Base-by-base conservation (phyloP, 768 basidiomycete genomes). In the Leccinum subgranulosum region DNA sequence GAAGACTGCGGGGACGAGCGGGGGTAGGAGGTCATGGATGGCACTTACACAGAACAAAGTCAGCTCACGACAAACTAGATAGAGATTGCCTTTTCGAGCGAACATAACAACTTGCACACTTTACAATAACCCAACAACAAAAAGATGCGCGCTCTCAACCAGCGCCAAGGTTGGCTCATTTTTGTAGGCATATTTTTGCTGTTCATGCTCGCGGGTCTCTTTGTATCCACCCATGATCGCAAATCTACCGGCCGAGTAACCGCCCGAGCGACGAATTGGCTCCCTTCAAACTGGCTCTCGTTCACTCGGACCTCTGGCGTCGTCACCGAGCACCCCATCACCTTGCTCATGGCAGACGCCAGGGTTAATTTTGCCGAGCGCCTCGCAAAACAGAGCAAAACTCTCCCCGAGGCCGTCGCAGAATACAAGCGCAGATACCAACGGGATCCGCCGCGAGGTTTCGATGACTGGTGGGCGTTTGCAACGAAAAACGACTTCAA, bases 381-480 rank as follows among this genome's bases (percentile, higher is more conserved):
- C 64, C 74, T 98, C 28, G 76, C 75, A 2, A 76, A 78, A 51
- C 97, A 98, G 76, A 94, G 91, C 71, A 84, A 81, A 65, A 88
- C 91, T 1, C 78, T 98, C 34, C 76, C 76, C 41, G 83, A 84
- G 27, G 96, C 96, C 1, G 91, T 92, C 0, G 71, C 73, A 9
- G 93, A 96, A 71, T 99, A 99, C 74, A 83, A 76, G 62, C 75
- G 81, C 55, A 79, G 94, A 57, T 94, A 96, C 72, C 76, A 77
- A 10, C 82, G 90, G 36, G 74, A 84, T 34, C 97, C 97, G 5
- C 96, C 97, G 0, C 83, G 81, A 45, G 96, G 94, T 1, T 99
- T 98, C 61, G 95, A 94, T 67, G 75, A 81, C 28, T 98, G 96
- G 96, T 96, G 86, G 83, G 68, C 73, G 47, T 98, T 93, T 71